Conservation (phyloP, 2,329 filamentous ascomycete genomes). For the Neocatenulostroma microsporum region DNA sequence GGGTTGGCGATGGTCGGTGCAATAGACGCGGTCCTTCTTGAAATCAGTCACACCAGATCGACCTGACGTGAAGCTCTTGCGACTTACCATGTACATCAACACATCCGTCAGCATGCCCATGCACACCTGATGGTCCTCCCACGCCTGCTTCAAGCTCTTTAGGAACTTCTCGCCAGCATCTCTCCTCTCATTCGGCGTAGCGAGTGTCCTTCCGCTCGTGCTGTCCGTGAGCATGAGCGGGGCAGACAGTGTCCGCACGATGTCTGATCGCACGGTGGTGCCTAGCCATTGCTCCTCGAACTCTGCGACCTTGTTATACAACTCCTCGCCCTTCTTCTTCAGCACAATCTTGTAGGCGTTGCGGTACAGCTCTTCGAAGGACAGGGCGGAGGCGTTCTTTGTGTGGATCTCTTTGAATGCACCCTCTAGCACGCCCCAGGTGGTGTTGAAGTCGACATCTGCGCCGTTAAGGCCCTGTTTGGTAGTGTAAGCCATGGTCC, state of each 20-base stretch:
- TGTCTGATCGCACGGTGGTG: conserved; percentile 61
- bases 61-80: neutral
- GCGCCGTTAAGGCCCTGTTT: conserved; percentile 52
- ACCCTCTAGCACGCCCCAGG: conserved; percentile 68
- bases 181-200: conserved; percentile 69
- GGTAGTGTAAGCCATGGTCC: neutral
- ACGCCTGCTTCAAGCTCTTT: conserved; percentile 64
- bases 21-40: conserved; percentile 67
- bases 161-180: conserved; percentile 78
- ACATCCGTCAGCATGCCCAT: conserved; percentile 98
- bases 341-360: conserved; percentile 90
- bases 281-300: conserved; percentile 79
- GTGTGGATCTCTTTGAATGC: conserved; percentile 84
- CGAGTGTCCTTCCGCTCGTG: conserved; percentile 28
- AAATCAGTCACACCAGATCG: conserved; percentile 17
- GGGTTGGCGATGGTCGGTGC: conserved; percentile 61
- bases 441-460: conserved; percentile 71
- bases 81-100: conserved; percentile 72
- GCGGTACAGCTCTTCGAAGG: conserved; percentile 92
- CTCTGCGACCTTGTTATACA: conserved; percentile 72
- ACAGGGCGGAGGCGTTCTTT: conserved; percentile 80
- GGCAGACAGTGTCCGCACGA: conserved; percentile 62
- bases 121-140: conserved; percentile 82
- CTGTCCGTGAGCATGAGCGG: conserved; percentile 50
- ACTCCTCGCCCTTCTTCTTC: conserved; percentile 70